A percentile compares a stretch with the other conserved stretches of the same genome.
These are phyloP conservation scores for Populus deltoides DNA, from an alignment of 345 rosid genomes.

Conservation along the genomic window DNA sequence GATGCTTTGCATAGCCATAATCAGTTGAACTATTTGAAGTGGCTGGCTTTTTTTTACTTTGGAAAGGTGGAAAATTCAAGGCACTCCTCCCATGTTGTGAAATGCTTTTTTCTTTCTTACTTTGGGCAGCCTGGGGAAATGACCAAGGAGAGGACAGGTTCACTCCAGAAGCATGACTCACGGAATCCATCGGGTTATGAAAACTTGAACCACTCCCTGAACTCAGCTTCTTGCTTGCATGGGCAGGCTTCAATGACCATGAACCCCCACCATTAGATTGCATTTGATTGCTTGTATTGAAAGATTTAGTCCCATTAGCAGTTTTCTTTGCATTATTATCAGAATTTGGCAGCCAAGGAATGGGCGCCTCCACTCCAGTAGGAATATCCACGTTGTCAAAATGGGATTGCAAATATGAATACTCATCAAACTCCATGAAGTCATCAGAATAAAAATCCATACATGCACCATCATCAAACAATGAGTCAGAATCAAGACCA, in stretches of 20 bases:
- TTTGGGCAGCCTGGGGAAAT: constrained; percentile 11
- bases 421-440: constrained; percentile 39
- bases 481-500: constrained; percentile 26
- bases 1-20: constrained; percentile 10
- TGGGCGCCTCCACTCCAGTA: constrained; percentile 70
- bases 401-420: constrained; percentile 56
- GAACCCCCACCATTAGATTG: neutral
- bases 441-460: constrained; percentile 28
- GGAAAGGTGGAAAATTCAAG: constrained; percentile 17
- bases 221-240: constrained; percentile 20
- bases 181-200: constrained; percentile 7
- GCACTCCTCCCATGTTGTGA: constrained; percentile 19
- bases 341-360: constrained; percentile 57
- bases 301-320: constrained; percentile 23
- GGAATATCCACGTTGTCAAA: constrained; percentile 67
- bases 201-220: constrained; percentile 20
- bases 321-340: constrained; percentile 19
- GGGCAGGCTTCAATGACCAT: constrained; percentile 16
- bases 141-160: constrained; percentile 25
- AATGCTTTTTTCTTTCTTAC: constrained; percentile 22
- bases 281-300: constrained; percentile 6
- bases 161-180: constrained; percentile 22
- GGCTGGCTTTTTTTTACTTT: constrained; percentile 12
- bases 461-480: constrained; percentile 25
- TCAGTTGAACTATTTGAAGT: constrained; percentile 29